phyloP scores from a whole-genome alignment of 1,284 basidiomycete species.

The Papiliotrema nemorosa region DNA sequence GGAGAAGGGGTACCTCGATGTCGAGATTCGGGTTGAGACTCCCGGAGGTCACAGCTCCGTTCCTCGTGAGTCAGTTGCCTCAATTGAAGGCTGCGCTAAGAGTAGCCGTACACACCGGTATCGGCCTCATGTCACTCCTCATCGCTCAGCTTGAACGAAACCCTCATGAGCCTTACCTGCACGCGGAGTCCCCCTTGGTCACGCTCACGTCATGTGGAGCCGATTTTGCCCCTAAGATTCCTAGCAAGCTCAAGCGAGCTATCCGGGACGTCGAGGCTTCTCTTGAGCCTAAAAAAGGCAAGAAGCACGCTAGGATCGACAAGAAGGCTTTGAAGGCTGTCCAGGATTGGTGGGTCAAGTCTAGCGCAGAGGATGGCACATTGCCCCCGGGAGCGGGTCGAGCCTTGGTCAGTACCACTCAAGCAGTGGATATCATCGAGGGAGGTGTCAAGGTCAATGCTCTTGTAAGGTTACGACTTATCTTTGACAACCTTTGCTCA shows the following conservation, averaged over 20 bases:
- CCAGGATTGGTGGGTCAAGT: constrained; percentile 24
- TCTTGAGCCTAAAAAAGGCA: constrained; percentile 8
- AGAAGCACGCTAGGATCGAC: constrained; percentile 23
- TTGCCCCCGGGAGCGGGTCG: constrained; percentile 19
- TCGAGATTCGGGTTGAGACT: constrained; percentile 56
- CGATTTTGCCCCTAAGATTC: constrained; percentile 22
- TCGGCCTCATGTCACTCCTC: constrained; percentile 41
- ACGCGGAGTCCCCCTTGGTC: constrained; percentile 27
- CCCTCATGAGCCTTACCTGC: constrained; percentile 33
- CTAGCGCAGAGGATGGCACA: constrained; percentile 18
- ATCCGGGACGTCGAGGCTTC: constrained; percentile 21
- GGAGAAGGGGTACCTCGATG: constrained; percentile 65
- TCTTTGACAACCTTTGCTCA: not conserved
- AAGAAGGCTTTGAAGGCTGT: constrained; percentile 33
- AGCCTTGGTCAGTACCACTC: constrained; percentile 40
- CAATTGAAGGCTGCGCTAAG: constrained; percentile 12
- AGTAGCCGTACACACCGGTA: constrained; percentile 41
- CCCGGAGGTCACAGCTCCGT: constrained; percentile 66
- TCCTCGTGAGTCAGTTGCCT: constrained; percentile 50
- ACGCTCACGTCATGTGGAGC: constrained; percentile 32
- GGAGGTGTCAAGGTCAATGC: constrained; percentile 47
- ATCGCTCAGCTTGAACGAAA: constrained; percentile 41
- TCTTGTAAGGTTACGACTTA: constrained; percentile 16
- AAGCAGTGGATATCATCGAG: constrained; percentile 43
- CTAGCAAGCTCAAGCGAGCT: constrained; percentile 20